Base-by-base conservation (phyloP, 495 filamentous ascomycete genomes). In the Hypoxylon intermedium region DNA sequence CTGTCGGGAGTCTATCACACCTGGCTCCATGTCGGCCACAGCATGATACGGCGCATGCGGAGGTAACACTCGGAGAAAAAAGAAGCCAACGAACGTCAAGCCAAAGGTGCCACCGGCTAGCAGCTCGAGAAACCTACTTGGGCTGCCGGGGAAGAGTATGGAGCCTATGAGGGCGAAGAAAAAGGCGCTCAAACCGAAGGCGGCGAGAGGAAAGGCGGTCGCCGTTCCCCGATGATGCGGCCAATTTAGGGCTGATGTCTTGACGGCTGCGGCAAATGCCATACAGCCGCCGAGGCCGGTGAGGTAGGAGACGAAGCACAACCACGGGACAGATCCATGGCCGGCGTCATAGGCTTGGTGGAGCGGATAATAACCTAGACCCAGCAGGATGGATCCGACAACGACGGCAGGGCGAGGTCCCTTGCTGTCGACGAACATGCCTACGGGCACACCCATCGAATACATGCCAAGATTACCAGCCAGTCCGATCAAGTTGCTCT, bases 391-490 rank as follows among this genome's bases (percentile, higher is more conserved):
- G 2, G 87, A 81, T 12, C 95, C 93, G 16, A 89, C 71, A 6
- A 96, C 69, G 9, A 93, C 85, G 38, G 89, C 84, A 13, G 89
- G 82, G 46, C 90, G 82, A 37, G 94, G 91, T 6, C 94, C 93
- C 65, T 85, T 88, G 43, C 81, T 75, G 75, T 98, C 94, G 47
- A 94, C 88, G 58, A 98, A 82, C 61, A 97, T 79, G 37, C 94
- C 94, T 59, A 93, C 82, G 3, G 93, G 93, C 38, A 98, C 89
- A 18, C 94, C 94, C 75, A 82, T 82, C n/a, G 83, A 86, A 73
- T 96, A 96, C 92, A 96, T 97, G 64, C 93, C 93, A 63, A 98
- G 69, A 65, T 98, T 98, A n/a, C 89, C 93, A n/a, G 89, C 86
- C 3, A 85, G 81, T 19, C 93, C 93, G 66, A 98, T 95, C 53